Evolutionary conservation across 2,329 filamentous ascomycete genomes (phyloP), one percentile per base, ranked within the genome.

Genomic region (Aspergillus sp.): DNA sequence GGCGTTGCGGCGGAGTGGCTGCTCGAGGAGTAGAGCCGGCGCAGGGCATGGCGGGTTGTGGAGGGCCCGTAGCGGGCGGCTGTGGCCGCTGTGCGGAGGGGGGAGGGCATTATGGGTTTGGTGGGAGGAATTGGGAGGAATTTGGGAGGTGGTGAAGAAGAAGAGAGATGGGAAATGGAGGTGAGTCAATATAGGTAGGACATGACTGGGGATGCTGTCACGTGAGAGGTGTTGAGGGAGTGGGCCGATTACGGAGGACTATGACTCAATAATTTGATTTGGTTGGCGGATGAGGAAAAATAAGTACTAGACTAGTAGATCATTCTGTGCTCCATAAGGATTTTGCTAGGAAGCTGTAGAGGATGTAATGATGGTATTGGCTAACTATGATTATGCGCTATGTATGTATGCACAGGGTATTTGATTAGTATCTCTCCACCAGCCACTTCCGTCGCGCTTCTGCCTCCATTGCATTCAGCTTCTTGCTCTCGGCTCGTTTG

Each of bases 401-500:
- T 30, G 27, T 54, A 55, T 32, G 23, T 32, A 21, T 44, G 8
- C 27, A 55, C 30, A 47, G 25, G 41, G 23, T 11, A n/a, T 21
- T 6, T 15, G 17, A 38, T 69, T 66, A 80, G 61, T 79, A 79
- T 38, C 75, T 68, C 54, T 72, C 72, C 41, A 79, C 68, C 27
- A 80, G 62, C 77, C 76, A 78, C 48, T 68, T 60, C 36, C 71
- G 67, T 48, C 73, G 70, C 50, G 70, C 61, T 3, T 70, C 67
- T 15, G 74, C 70, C 8, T 66, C 59, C 70, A 78, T 77, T 2
- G 58, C 66, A 21, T 62, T 62, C 49, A 78, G 61, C 56, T 70
- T 70, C 36, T 68, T 55, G 30, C 67, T 70, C 60, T 79, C 71
- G 10, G 71, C 72, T 39, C 70, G 65, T 48, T 77, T 75, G n/a